A percentile compares a stretch with the other conserved stretches of the same genome.
phyloP scores from a whole-genome alignment of 805 yeast genomes.

The Nakazawaea holstii region DNA sequence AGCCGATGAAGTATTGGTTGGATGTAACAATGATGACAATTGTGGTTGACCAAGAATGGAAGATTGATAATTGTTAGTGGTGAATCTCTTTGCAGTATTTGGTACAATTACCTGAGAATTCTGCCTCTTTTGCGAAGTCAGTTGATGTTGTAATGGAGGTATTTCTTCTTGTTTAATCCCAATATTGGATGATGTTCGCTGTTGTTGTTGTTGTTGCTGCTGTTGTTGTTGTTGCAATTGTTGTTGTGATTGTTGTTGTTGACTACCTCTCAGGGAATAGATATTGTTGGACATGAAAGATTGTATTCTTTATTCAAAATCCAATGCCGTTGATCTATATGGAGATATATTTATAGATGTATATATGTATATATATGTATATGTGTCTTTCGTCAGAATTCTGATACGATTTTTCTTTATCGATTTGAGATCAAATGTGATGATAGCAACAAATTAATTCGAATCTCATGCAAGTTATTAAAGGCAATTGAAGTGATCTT shows the following conservation, averaged over 20 bases:
- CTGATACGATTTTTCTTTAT: too few species aligned
- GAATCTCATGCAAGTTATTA: too few species aligned
- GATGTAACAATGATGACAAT: neutral
- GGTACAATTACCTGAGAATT: conserved; percentile 11
- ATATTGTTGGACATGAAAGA: neutral
- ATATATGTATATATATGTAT: too few species aligned
- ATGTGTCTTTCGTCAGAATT: too few species aligned
- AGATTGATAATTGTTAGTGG: conserved; percentile 1
- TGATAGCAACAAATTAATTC: too few species aligned
- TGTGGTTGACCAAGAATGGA: neutral
- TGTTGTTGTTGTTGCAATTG: neutral
- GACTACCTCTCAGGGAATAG: neutral
- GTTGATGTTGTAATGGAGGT: neutral
- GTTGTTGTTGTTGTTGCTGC: neutral
- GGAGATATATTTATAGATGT: too few species aligned
- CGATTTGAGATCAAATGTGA: too few species aligned
- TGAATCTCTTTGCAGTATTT: conserved; percentile 9
- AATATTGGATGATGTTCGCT: neutral
- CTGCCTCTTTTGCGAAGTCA: conserved; percentile 10
- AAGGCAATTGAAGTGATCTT: too few species aligned
- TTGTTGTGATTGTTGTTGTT: neutral
- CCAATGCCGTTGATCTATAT: too few species aligned
- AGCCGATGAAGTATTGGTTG: neutral
- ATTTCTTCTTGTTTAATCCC: neutral
- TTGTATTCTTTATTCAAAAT: too few species aligned